Evolutionary conservation across 1,284 basidiomycete genomes (phyloP), one percentile per base, ranked within the genome.

Genomic region (Limonomyces culmigenus): DNA sequence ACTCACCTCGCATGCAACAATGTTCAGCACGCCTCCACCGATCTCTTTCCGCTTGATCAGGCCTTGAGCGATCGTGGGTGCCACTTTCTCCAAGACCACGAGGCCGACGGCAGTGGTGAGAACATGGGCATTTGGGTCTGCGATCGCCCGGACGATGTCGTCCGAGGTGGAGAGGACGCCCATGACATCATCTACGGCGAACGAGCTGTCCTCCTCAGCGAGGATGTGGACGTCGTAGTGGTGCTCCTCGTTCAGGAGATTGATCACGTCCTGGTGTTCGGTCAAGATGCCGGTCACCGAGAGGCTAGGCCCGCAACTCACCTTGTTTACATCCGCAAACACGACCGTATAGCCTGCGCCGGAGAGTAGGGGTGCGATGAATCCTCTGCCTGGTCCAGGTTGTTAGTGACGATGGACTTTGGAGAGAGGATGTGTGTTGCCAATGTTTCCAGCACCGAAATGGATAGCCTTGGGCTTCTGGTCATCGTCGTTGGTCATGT

Each of bases 321-420:
- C 42, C 29, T 43, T 44, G 45, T 54, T 37, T 20, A 52, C 45
- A 32, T 54, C 52, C 5, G 52, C 44, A 38, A 54, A 54, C 33
- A 52, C 43, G 41, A 62, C 56, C 41, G 56, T 55, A 42, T 58
- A 60, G 23, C 58, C 56, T 1, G 59, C 56, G 20, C 55, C 43
- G n/a, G n/a, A n/a, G 21, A 62, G 55, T 3, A 60, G 49, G 13
- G 59, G 57, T 1, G 54, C 59, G 33, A 62, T 60, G 45, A 62
- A 60, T 5, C 59, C 59, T 10, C 59, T 51, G n/a, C n/a, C n/a
- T n/a, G n/a, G n/a, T n/a, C n/a, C n/a, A n/a, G n/a, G n/a, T n/a
- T n/a, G n/a, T n/a, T n/a, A n/a, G n/a, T n/a, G n/a, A n/a, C n/a
- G n/a, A n/a, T n/a, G n/a, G n/a, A n/a, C n/a, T n/a, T n/a, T n/a